Evolutionary conservation across 352 stramenopile species (phyloP).

Genomic region (Halophytophthora batemanensis): DNA sequence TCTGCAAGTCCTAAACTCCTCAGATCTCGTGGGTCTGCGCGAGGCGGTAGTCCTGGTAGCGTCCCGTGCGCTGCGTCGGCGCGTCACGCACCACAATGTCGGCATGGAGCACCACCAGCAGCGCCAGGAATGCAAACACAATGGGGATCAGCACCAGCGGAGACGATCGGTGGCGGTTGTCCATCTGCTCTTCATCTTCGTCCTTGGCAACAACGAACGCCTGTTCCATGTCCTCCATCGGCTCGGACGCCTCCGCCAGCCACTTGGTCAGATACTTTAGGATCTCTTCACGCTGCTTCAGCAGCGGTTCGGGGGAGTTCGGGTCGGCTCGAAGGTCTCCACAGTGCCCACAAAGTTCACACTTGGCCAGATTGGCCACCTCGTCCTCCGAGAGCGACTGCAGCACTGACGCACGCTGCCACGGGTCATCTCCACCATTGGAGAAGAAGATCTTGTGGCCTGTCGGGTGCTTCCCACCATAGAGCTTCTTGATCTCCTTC

Average conservation of each 20-base stretch:
- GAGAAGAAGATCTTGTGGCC: constrained; percentile 84
- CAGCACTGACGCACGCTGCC: constrained; percentile 76
- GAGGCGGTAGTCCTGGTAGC: constrained; percentile 47
- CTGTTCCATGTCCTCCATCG: constrained; percentile 8
- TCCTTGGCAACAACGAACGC: constrained; percentile 12
- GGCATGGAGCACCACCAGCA: constrained; percentile 50
- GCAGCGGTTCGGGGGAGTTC: constrained; percentile 49
- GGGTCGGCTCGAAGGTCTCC: constrained; percentile 55
- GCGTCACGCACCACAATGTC: constrained; percentile 53
- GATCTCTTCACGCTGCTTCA: constrained; percentile 69
- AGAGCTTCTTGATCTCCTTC: constrained; percentile 59
- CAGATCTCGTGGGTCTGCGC: constrained; percentile 24
- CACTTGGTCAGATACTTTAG: constrained; percentile 63
- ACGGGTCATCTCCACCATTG: constrained; percentile 82
- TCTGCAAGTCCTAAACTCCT: constrained; percentile 5
- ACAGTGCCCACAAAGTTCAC: constrained; percentile 81
- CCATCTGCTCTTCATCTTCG: constrained; percentile 20
- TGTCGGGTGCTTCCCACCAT: constrained; percentile 67
- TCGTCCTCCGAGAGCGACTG: constrained; percentile 55
- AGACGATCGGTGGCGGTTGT: constrained; percentile 38
- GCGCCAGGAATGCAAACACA: constrained; percentile 45
- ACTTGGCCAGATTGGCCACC: constrained; percentile 66
- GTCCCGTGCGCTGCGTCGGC: constrained; percentile 16
- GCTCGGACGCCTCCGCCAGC: constrained; percentile 25
- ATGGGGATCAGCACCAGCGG: constrained; percentile 73